A percentile compares a stretch with the other conserved stretches of the same genome.
These are phyloP conservation scores for Fomitopsis serialis DNA, from an alignment of 768 basidiomycete genomes.

Conservation along the genomic window DNA sequence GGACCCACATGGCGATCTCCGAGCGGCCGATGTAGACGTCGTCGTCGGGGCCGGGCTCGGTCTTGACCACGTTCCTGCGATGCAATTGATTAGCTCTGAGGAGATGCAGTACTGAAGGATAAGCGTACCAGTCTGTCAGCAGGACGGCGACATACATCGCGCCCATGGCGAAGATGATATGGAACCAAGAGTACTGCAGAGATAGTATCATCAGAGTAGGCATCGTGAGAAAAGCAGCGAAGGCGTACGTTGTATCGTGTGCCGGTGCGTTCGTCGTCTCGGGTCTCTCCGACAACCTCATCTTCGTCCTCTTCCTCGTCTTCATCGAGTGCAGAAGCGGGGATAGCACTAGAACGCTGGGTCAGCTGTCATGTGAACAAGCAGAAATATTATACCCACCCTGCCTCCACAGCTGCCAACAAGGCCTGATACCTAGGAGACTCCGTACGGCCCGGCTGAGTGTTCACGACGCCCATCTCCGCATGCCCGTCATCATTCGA, in stretches of 20 bases:
- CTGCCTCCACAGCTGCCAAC: constrained; percentile 93
- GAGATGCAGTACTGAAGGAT: not conserved
- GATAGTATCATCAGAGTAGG: too few species aligned
- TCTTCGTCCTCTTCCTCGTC: constrained; percentile 76
- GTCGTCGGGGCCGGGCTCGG: constrained; percentile 35
- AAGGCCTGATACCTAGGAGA: constrained; percentile 91
- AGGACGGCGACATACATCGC: constrained; percentile 98
- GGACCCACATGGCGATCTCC: constrained; percentile 99
- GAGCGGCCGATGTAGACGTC: constrained; percentile 93
- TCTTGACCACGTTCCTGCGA: constrained; percentile 69
- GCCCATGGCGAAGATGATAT: constrained; percentile 92
- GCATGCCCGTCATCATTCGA: constrained; percentile 49
- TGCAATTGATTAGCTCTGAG: not conserved
- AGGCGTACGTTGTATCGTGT: constrained; percentile 89
- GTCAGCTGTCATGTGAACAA: not conserved
- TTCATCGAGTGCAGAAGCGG: constrained; percentile 82
- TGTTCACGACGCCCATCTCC: constrained; percentile 72
- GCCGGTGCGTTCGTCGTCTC: constrained; percentile 90
- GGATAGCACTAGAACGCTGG: constrained; percentile 61
- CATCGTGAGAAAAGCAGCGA: too few species aligned
- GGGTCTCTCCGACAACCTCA: constrained; percentile 64
- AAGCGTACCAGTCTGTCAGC: constrained; percentile 88
- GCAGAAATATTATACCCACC: constrained; percentile 39
- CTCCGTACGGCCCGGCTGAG: constrained; percentile 80
- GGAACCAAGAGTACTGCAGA: constrained; percentile 94